Base-by-base conservation (phyloP, 2,329 filamentous ascomycete genomes). In the Ophiocordyceps australis region DNA sequence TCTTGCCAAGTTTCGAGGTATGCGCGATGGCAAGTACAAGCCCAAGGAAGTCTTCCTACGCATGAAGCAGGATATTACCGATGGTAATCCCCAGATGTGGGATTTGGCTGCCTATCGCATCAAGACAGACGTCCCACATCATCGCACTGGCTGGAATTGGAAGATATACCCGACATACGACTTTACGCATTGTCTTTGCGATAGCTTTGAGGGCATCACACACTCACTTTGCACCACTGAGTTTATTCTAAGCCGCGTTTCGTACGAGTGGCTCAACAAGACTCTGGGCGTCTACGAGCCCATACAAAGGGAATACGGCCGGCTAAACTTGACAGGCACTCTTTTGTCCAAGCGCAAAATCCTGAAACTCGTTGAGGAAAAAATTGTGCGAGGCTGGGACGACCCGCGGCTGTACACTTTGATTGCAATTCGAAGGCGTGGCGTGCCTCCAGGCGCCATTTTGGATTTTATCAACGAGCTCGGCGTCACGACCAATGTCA, bases 151-250 rank as follows among this genome's bases (percentile, higher is more conserved):
- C 17, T 59, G 67, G 35, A 72, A 76, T 43, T 95, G 85, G 83
- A 76, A 73, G 49, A 92, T 94, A 34, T 94, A 93, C 47, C 89
- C 89, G 0, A 91, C 86, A 0, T 94, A 94, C 43, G 85, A 93
- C 47, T 91, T 91, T 46, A 78, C 77, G 0, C 81, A 91, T 55
- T 92, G 80, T 48, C 59, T 94, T 14, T 86, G 80, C 40, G 89
- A 95, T 61, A 85, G 79, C 37, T 81, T 93, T 35, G 89, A 98
- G 50, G 67, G 68, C 12, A 91, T 95, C 41, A 85, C 85, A 0
- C 86, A 94, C 55, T 86, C 77, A 10, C 60, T 95, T 13, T 95
- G 86, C 47, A 95, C 89, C 0, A 86, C 79, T 2, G 89, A 95
- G 47, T 94, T 95, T 41, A 72, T 85, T 36, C 69, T 80, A 26